Conservation (phyloP, 2,329 filamentous ascomycete species). For the Paracamarosporium sp. region DNA sequence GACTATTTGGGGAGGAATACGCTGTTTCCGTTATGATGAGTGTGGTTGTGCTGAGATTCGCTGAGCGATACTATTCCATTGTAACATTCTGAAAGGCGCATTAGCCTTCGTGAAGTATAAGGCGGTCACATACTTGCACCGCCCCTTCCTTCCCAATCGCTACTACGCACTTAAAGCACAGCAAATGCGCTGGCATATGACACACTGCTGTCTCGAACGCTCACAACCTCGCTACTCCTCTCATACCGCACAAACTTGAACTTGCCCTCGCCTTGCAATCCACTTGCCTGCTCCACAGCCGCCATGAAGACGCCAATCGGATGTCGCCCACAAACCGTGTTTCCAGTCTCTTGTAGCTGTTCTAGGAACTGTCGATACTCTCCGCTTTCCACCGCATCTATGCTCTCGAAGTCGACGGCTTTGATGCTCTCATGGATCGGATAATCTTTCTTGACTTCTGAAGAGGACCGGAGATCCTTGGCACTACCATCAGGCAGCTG, state of each 20-base stretch:
- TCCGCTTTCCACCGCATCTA: conserved; percentile 83
- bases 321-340: conserved; percentile 94
- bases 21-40: too few relatives aligned
- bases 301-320: conserved; percentile 95
- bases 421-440: conserved; percentile 86
- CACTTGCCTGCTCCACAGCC: conserved; percentile 69
- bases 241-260: conserved; percentile 89
- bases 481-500: conserved; percentile 56
- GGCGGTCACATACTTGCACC: background rate
- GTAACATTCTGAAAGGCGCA: background rate
- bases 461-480: conserved; percentile 44
- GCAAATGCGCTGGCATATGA: conserved; percentile 96
- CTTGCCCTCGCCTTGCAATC: conserved; percentile 57
- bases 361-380: conserved; percentile 72
- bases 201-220: conserved; percentile 79
- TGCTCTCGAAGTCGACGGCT: conserved; percentile 78
- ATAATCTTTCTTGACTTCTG: conserved; percentile 53
- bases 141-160: background rate
- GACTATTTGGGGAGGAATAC: too few relatives aligned
- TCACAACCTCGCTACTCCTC: conserved; percentile 76
- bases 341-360: conserved; percentile 74
- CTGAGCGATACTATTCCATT: too few relatives aligned
- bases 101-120: background rate
- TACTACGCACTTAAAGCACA: conserved; percentile 48
- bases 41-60: too few relatives aligned